A percentile compares a stretch with the other conserved stretches of the same genome.
Conservation (phyloP, 2,329 filamentous ascomycete genomes). For the Ceratocystis lukuohia region DNA sequence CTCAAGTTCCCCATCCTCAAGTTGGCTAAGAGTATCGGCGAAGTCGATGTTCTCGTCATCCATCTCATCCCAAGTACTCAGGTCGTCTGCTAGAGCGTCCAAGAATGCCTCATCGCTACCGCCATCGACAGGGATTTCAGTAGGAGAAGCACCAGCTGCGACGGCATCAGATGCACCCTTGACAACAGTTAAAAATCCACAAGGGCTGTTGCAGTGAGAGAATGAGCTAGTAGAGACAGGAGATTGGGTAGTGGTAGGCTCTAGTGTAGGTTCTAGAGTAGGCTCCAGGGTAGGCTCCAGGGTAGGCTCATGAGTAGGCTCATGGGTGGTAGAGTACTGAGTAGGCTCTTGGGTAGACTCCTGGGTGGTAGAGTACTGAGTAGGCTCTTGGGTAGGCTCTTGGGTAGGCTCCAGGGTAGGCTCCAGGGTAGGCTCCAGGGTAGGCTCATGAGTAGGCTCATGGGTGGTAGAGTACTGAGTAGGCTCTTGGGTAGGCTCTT, state of each 20-base stretch:
- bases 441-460: background rate
- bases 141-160: background rate
- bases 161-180: constrained; percentile 5
- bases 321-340: background rate
- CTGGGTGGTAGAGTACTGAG: no score
- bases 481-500: background rate
- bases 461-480: no score
- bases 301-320: background rate
- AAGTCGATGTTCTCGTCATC: background rate
- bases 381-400: no score
- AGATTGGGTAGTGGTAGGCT: background rate
- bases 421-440: background rate
- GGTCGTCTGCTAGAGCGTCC: no score
- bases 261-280: background rate
- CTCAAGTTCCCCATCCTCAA: background rate
- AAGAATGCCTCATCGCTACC: no score
- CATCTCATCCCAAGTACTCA: no score
- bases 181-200: background rate
- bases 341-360: background rate
- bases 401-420: no score
- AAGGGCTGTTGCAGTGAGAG: background rate
- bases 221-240: background rate
- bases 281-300: background rate
- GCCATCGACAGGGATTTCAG: no score
- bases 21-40: background rate